phyloP scores from a whole-genome alignment of 129 eudicot genomes.

The Helianthus tuberosus region DNA sequence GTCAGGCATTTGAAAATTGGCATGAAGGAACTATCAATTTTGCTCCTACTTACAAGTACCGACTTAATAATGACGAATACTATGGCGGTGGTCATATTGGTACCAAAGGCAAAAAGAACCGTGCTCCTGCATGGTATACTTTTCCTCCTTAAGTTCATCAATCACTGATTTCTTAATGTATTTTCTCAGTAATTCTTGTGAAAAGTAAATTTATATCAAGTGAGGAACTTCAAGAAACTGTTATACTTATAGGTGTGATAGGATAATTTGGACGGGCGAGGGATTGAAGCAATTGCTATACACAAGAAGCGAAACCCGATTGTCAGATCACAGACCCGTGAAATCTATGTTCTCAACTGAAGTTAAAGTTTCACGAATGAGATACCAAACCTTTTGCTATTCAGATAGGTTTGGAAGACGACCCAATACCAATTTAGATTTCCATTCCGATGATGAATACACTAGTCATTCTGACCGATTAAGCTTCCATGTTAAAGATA shows the following conservation, averaged over 20 bases:
- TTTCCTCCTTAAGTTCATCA: neutral
- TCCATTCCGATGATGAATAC: constrained; percentile 32
- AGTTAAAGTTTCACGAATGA: constrained; percentile 47
- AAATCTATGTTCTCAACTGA: constrained; percentile 54
- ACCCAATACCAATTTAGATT: constrained; percentile 26
- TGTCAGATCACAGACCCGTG: constrained; percentile 79
- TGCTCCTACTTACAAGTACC: constrained; percentile 86
- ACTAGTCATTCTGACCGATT: constrained; percentile 28
- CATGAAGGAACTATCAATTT: constrained; percentile 69
- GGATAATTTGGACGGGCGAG: constrained; percentile 73
- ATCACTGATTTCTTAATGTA: neutral
- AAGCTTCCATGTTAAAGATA: constrained; percentile 33
- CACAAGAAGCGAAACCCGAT: constrained; percentile 51
- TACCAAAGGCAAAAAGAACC: constrained; percentile 56
- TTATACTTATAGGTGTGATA: constrained; percentile 57
- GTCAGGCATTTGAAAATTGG: constrained; percentile 75
- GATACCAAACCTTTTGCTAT: constrained; percentile 42
- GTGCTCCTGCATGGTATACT: constrained; percentile 92
- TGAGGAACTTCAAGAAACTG: neutral
- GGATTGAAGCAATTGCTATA: constrained; percentile 61
- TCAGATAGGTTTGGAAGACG: constrained; percentile 57
- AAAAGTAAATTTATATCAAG: neutral
- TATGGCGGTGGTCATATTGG: constrained; percentile 45
- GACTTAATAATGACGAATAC: constrained; percentile 54
- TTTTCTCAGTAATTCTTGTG: neutral